Conservation (phyloP, 139 green algal genomes). For the Tetraselmis striata region DNA sequence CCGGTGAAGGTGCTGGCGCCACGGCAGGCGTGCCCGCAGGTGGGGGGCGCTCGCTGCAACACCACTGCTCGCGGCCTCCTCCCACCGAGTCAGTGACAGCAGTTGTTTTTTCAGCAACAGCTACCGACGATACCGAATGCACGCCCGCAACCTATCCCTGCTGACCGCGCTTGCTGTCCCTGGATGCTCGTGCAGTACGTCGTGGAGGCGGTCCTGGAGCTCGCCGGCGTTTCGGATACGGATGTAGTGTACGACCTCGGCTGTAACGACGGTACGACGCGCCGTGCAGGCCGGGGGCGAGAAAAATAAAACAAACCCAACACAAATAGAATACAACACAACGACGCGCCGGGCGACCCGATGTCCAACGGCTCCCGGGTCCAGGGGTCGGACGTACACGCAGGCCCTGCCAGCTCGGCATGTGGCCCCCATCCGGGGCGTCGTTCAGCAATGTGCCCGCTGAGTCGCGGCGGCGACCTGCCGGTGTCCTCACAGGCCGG, state of each 20-base stretch:
- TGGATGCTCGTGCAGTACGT: neutral
- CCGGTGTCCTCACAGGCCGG: neutral
- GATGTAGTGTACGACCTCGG: constrained; percentile 10
- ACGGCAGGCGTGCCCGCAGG: neutral
- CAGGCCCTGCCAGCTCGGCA: neutral
- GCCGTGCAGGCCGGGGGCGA: too few species aligned
- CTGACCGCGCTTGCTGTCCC: too few species aligned
- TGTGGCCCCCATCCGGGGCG: neutral
- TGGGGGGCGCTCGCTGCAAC: neutral
- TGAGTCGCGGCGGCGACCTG: neutral
- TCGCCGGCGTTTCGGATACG: neutral
- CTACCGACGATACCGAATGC: neutral
- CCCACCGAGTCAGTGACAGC: neutral
- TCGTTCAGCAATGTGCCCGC: neutral
- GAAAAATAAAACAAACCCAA: too few species aligned
- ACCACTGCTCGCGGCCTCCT: too few species aligned
- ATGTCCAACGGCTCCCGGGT: neutral
- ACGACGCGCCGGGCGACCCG: too few species aligned
- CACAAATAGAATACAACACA: neutral
- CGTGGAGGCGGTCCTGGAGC: constrained; percentile 1
- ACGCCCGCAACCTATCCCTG: neutral
- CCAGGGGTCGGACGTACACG: neutral
- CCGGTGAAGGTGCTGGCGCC: neutral
- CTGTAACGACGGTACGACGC: constrained; percentile 6
- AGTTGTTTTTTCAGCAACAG: neutral